Conservation (phyloP, 805 yeast species). For the Clavispora santaluciae region DNA sequence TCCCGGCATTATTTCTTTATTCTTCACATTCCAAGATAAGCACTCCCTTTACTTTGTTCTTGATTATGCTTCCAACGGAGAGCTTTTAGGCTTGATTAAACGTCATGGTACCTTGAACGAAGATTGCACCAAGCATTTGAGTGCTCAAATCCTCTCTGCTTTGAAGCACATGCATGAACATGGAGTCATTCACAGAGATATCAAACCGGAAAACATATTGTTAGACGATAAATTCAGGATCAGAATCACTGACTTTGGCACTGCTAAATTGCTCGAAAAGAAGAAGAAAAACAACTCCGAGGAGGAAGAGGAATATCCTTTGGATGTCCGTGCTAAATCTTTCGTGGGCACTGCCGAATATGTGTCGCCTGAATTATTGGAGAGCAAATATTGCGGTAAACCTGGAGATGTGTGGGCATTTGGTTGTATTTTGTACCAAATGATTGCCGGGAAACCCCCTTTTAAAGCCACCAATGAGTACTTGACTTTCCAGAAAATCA, state of each 20-base stretch:
- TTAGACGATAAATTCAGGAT: constrained; percentile 57
- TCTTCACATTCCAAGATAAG: constrained; percentile 77
- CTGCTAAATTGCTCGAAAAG: constrained; percentile 67
- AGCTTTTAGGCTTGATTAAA: constrained; percentile 61
- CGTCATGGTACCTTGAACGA: constrained; percentile 68
- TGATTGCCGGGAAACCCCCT: constrained; percentile 70
- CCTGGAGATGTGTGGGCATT: constrained; percentile 61
- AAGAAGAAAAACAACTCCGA: constrained; percentile 33
- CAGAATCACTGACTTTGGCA: constrained; percentile 79
- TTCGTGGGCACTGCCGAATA: constrained; percentile 87
- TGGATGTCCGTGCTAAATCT: constrained; percentile 66
- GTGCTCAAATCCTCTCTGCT: constrained; percentile 73
- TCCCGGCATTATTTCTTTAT: constrained; percentile 62
- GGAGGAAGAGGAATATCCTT: constrained; percentile 47
- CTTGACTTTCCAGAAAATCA: constrained; percentile 74
- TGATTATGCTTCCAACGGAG: constrained; percentile 80
- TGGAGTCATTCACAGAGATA: constrained; percentile 77
- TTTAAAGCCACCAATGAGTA: constrained; percentile 82
- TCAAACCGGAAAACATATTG: constrained; percentile 78
- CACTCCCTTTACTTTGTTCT: constrained; percentile 66
- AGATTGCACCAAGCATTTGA: constrained; percentile 60
- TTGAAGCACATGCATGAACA: constrained; percentile 64
- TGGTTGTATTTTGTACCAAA: constrained; percentile 56
- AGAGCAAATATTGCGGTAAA: constrained; percentile 62
- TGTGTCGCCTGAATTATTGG: constrained; percentile 75